A percentile compares a stretch with the other conserved stretches of the same genome.
phyloP scores from a whole-genome alignment of 169 alveolate species.

The Babesia caballi region DNA sequence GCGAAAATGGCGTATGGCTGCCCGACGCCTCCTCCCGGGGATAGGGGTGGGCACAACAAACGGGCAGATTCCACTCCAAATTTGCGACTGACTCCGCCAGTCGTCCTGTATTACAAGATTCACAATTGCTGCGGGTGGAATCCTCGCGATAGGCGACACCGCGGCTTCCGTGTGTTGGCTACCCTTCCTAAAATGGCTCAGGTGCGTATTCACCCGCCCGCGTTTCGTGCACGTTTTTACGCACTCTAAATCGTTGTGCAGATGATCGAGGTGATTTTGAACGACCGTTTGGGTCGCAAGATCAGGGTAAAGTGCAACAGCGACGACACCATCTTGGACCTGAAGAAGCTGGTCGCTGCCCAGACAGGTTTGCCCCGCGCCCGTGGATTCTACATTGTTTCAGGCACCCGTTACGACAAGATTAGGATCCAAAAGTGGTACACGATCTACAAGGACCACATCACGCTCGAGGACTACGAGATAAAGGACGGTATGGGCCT shows the following conservation, averaged over 20 bases:
- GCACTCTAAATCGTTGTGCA: neutral
- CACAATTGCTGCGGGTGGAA: no score
- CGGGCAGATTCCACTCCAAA: neutral
- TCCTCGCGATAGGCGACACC: no score
- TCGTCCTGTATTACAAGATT: no score
- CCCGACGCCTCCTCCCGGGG: neutral
- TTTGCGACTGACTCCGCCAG: no score
- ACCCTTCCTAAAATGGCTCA: constrained; percentile 62
- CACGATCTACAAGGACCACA: constrained; percentile 95
- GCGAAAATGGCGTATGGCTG: neutral
- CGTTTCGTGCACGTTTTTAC: neutral
- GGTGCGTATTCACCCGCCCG: constrained; percentile 12
- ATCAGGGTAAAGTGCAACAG: constrained; percentile 96
- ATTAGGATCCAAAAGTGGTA: constrained; percentile 95
- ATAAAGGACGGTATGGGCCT: constrained; percentile 97
- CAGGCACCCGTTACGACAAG: constrained; percentile 96
- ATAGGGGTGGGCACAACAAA: neutral
- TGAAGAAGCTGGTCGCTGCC: constrained; percentile 96
- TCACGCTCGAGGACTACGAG: constrained; percentile 97
- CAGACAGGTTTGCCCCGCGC: constrained; percentile 84
- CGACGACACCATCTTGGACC: constrained; percentile 94
- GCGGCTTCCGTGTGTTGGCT: no score
- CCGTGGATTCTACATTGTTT: neutral
- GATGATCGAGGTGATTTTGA: constrained; percentile 95
- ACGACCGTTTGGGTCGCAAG: constrained; percentile 97